phyloP scores from a whole-genome alignment of 371 early-diverging fungal genomes.

The Haplosporangium sp. region DNA sequence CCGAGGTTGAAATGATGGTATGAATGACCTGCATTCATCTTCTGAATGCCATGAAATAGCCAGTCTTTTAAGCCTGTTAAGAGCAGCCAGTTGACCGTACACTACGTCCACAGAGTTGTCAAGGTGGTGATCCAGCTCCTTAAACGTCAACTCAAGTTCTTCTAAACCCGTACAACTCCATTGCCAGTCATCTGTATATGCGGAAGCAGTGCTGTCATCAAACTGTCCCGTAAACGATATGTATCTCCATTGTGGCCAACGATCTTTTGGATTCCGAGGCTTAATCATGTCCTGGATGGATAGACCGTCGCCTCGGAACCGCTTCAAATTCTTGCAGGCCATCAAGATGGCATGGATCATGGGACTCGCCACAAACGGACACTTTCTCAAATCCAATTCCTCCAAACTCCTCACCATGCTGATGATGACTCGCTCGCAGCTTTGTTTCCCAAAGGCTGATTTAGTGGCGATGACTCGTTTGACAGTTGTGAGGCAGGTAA shows the following conservation, averaged over 20 bases:
- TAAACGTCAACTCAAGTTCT: constrained; percentile 15
- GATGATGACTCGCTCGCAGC: constrained; percentile 6
- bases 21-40: background rate
- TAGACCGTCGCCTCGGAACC: constrained; percentile 8
- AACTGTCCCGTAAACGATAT: background rate
- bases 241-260: background rate
- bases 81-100: constrained; percentile 5
- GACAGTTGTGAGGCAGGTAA: constrained; percentile 1
- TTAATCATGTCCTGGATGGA: constrained; percentile 1
- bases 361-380: constrained; percentile 1
- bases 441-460: constrained; percentile 8
- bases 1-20: background rate
- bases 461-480: constrained; percentile 5
- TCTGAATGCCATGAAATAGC: constrained; percentile 4
- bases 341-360: constrained; percentile 15
- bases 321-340: background rate
- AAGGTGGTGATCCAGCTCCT: background rate
- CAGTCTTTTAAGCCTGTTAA: constrained; percentile 10
- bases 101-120: background rate
- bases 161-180: constrained; percentile 24
- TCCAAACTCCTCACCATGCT: constrained; percentile 9
- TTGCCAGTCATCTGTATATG: constrained; percentile 2
- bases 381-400: constrained; percentile 16
- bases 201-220: background rate
- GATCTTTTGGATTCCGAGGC: background rate